Conservation (phyloP, 352 stramenopile species). For the Pythium insidiosum region DNA sequence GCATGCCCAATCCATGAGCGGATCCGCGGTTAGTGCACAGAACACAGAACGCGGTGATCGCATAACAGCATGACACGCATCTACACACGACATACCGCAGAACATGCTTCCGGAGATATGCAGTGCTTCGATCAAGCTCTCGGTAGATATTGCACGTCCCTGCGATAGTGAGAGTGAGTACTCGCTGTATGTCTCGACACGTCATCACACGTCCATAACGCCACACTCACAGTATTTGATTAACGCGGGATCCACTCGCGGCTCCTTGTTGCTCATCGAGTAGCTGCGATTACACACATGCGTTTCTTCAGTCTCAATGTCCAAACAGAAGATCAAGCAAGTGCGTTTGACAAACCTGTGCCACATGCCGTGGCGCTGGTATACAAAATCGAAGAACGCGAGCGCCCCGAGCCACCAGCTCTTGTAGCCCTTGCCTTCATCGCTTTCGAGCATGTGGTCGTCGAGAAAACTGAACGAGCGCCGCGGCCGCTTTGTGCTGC, state of each 20-base stretch:
- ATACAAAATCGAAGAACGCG: conserved; percentile 82
- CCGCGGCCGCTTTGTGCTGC: conserved; percentile 25
- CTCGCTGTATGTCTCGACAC: neutral
- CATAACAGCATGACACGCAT: neutral
- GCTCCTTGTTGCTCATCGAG: conserved; percentile 57
- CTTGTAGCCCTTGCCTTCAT: conserved; percentile 72
- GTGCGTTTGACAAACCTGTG: too few relatives aligned
- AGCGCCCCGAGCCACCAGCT: conserved; percentile 81
- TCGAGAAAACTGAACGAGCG: conserved; percentile 66
- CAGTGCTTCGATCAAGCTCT: conserved; percentile 71
- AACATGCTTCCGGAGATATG: conserved; percentile 74
- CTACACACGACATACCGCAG: conserved; percentile 23
- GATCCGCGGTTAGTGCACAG: too few relatives aligned
- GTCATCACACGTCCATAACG: neutral
- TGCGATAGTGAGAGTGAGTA: conserved; percentile 12
- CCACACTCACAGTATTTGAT: conserved; percentile 65
- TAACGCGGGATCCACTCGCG: conserved; percentile 58
- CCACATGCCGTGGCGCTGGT: conserved; percentile 82
- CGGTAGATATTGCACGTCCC: conserved; percentile 82
- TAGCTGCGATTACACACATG: too few relatives aligned
- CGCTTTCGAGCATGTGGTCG: conserved; percentile 63
- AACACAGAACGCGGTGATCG: too few relatives aligned
- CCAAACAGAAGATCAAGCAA: conserved; percentile 2
- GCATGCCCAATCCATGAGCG: too few relatives aligned
- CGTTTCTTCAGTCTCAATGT: too few relatives aligned